Percentiles rank a stretch among this genome's conserved stretches.
Conservation (phyloP, 441 rosid genomes). For the Erysimum cheiri region DNA sequence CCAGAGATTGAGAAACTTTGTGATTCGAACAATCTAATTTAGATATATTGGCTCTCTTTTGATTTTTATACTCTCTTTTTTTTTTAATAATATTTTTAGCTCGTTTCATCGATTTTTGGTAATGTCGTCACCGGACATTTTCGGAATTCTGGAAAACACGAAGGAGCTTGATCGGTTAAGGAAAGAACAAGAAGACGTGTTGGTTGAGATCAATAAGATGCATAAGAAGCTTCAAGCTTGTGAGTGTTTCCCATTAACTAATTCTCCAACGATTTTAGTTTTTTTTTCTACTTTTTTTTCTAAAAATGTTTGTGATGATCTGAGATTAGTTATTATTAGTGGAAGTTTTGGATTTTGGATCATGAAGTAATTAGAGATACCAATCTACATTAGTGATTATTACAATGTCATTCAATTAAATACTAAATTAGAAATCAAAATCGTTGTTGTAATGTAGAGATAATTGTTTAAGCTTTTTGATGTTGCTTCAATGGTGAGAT, state of each 20-base stretch:
- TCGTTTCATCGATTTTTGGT: not conserved
- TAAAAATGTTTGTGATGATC: not conserved
- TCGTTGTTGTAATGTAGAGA: not conserved
- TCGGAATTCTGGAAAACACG: slow-evolving; percentile 72
- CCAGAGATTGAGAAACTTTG: not conserved
- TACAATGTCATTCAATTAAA: not conserved
- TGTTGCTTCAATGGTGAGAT: not conserved
- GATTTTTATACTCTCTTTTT: not conserved
- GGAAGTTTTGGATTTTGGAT: slow-evolving; percentile 2
- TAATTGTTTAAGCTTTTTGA: not conserved
- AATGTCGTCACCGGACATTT: slow-evolving; percentile 54
- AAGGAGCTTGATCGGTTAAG: slow-evolving; percentile 88
- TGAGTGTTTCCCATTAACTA: slow-evolving; percentile 3
- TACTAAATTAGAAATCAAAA: not conserved
- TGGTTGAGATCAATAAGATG: slow-evolving; percentile 86
- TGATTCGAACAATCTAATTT: not conserved
- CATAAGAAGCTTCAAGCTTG: slow-evolving; percentile 59
- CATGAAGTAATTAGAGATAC: not conserved
- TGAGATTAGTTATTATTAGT: not conserved
- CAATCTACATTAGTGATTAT: not conserved
- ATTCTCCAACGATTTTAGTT: not conserved
- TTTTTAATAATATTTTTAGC: not conserved
- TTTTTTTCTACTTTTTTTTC: not conserved
- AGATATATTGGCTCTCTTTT: not conserved
- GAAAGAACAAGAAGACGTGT: slow-evolving; percentile 78